phyloP scores from a whole-genome alignment of 345 rosid species.

The Eucalyptus melliodora region DNA sequence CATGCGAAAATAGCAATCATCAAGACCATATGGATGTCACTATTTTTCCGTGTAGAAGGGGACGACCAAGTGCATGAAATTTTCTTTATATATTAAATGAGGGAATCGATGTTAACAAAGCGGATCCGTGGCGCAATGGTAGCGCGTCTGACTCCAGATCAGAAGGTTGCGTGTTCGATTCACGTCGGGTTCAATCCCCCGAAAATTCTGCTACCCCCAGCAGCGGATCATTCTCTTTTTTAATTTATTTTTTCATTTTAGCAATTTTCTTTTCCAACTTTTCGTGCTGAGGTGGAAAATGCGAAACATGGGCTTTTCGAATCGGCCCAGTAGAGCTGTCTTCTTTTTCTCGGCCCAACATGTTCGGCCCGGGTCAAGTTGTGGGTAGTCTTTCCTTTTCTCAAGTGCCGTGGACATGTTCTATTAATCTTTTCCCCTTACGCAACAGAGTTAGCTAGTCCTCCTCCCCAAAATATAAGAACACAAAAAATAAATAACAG shows the following conservation, averaged over 20 bases:
- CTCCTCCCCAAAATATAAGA: neutral
- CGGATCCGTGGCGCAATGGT: slow-evolving; percentile 97
- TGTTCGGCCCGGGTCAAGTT: neutral
- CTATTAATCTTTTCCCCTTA: too few relatives aligned
- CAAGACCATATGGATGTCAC: neutral
- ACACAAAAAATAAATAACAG: neutral
- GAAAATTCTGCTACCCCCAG: neutral
- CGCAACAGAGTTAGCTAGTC: neutral
- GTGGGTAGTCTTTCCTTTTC: neutral
- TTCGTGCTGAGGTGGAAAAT: neutral
- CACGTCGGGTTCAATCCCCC: slow-evolving; percentile 65
- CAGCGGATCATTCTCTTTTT: neutral
- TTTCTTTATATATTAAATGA: rapidly evolving
- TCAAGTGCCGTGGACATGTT: neutral
- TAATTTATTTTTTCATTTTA: neutral
- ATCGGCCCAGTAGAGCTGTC: neutral
- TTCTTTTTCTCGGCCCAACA: neutral
- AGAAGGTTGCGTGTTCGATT: slow-evolving; percentile 96
- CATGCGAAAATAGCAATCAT: neutral
- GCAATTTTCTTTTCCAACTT: neutral
- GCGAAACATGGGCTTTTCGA: neutral
- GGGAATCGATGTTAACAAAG: rapidly evolving
- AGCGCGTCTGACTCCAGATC: slow-evolving; percentile 98
- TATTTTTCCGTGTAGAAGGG: neutral
- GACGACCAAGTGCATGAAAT: rapidly evolving